Evolutionary conservation across 1,284 basidiomycete genomes (phyloP), one percentile per base, ranked within the genome.

Genomic region (Anthracocystis walkeri): DNA sequence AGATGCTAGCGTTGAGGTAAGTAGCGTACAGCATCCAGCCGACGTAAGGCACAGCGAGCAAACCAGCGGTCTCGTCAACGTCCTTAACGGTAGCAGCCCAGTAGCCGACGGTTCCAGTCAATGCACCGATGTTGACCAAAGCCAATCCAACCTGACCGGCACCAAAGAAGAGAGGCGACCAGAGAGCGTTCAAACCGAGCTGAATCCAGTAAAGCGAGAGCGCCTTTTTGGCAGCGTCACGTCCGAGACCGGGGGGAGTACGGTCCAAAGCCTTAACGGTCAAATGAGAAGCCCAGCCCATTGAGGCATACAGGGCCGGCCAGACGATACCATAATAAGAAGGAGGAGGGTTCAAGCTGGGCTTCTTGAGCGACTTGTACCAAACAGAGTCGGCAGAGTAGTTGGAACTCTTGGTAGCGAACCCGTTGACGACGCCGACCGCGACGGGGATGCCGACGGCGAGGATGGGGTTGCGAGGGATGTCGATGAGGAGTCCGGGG

Each of bases 231-330:
- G 90, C 87, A 27, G 87, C 84, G 55, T 89, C 89, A 62, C 68
- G 77, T 14, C 80, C 81, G 20, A 82, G 57, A 57, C 77, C 78
- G 29, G 81, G 81, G 25, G 80, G 80, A 14, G 82, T 82, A 23
- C 69, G 70, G 69, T 81, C 78, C 44, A 82, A 73, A 12, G 78
- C 77, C 65, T 82, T 80, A 60, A 81, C 80, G 56, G 70, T 78
- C 33, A 93, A 82, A 85, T 93, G 90, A 4, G 90, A 91, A 1
- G 91, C 91, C 82, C 90, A 92, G 51, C 92, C 92, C 89, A 92
- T 91, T 11, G 76, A 66, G 11, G 70, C 74, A 62, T 90, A 90
- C 4, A 91, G 84, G 0, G 87, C 67, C 0, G 89, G 87, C 90
- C 90, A 91, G 21, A 90, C 70, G 23, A 74, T 67, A 20, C 66